Base-by-base conservation (phyloP, 176 grass and related monocot genomes). In the Raddia guianensis region DNA sequence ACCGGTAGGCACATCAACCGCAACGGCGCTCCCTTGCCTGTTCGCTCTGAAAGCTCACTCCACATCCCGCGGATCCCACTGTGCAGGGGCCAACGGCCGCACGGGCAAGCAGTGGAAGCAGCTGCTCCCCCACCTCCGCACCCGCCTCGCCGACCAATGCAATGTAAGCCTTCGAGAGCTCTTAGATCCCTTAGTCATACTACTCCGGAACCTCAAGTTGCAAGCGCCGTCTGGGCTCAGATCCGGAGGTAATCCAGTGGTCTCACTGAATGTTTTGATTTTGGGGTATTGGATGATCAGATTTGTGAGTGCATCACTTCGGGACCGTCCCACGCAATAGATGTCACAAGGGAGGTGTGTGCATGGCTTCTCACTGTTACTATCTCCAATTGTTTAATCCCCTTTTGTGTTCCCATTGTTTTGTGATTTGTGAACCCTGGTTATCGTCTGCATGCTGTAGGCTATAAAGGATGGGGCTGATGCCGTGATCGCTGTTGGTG, bases 101-200 rank as follows among this genome's bases (percentile, higher is more conserved):
- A 98, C 96, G 19, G 92, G 96, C 16, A 93, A 89, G 78, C 88
- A 98, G 66, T 98, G 96, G 96, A 98, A 91, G 84, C 91, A 91
- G 74, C 63, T 98, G 81, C 88, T 98, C 73, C 92, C 96, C 9
- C 70, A 90, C 66, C 88, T 98, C 74, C 86, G 67, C 49, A 95
- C 90, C 78, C 88, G 92, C 71, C 92, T 98, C 46, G 86, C 81
- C 40, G 88, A 91, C 52, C 86, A 89, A 37, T 98, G 90, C 92
- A 95, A 95, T 65, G 95, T 98, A 76, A 89, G 84, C 60, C 73
- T 60, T 16, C 3, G 8, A 3, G 67, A 54, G 8, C 71, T 51
- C 16, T 2, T 49, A 77, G 66, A 73, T 86, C 34, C 18, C 50
- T 68, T 20, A 12, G 57, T 84, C 43, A 37, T 56, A 3, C 12